Conservation (phyloP, 2,329 filamentous ascomycete species). For the Magnaporthiopsis incrustans region DNA sequence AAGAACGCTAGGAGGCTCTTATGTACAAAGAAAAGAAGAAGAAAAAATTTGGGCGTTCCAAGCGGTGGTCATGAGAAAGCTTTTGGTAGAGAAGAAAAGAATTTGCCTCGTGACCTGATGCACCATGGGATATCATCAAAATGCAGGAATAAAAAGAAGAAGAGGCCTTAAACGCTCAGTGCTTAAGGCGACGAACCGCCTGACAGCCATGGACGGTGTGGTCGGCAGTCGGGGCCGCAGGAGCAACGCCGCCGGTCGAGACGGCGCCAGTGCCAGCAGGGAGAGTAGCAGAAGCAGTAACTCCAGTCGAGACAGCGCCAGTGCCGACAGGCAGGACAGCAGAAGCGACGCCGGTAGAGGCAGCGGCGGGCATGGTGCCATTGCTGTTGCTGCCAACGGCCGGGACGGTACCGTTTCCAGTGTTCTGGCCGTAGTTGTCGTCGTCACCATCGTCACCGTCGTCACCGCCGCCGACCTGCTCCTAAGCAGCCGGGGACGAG, state of each 20-base stretch:
- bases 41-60: background rate
- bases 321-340: background rate
- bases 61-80: background rate
- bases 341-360: background rate
- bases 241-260: no score
- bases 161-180: background rate
- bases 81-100: background rate
- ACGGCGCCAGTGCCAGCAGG: no score
- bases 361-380: background rate
- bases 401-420: no score
- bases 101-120: slow-evolving; percentile 3
- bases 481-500: slow-evolving; percentile 11
- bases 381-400: background rate
- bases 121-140: slow-evolving; percentile 1
- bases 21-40: background rate
- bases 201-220: background rate
- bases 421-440: background rate
- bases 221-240: background rate
- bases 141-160: background rate
- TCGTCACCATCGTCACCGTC: background rate
- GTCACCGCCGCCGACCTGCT: background rate
- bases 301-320: no score
- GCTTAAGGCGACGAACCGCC: background rate
- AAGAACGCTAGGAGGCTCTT: background rate
- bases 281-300: background rate